Base-by-base conservation (phyloP, 495 filamentous ascomycete genomes). In the Aspergillus panamensis region DNA sequence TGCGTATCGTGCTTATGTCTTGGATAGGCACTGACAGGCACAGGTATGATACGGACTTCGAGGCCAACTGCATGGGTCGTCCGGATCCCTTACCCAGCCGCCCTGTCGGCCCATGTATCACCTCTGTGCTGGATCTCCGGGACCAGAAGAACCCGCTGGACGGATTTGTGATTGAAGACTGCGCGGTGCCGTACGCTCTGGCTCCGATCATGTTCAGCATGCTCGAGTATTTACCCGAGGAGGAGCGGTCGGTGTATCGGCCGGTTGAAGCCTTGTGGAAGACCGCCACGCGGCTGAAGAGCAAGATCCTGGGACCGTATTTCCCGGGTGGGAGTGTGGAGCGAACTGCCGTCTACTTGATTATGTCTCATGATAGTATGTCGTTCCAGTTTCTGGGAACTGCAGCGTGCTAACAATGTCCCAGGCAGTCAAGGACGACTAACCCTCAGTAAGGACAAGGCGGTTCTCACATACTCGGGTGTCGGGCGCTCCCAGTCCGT, bases 301-400 rank as follows among this genome's bases (percentile, higher is more conserved):
- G 9, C 29, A 51, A 51, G 16, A 8, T 19, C 6, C 16, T 51
- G 3, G 48, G 48, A 3, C 48, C 48, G 19, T 51, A 51, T 19
- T 16, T n/a, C 29, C 30, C 48, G 0, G 30, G 33, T 14, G 48
- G 48, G 1, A 51, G 48, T 16, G 48, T 51, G 0, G 25, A 51
- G 48, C 31, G 33, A 30, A 51, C 48, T 7, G 29, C 48, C 8
- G 48, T 35, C 12, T 51, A 51, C 14, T 51, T 51, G 48, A 35
- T 51, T 14, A 51, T 51, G 48, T 51, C 48, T 17, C 48, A 51
- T 17, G 48, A 51, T 37, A 51, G 48, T 51, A 31, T 16, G 48
- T 32, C 4, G 12, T 40, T 5, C 12, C 0, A 10, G n/a, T n/a
- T n/a, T n/a, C 7, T n/a, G 8, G n/a, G 35, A 20, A 3, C 12